Evolutionary conservation across 352 stramenopile genomes (phyloP), one percentile per base, ranked within the genome.

Genomic region (Phytophthora podocarpi): DNA sequence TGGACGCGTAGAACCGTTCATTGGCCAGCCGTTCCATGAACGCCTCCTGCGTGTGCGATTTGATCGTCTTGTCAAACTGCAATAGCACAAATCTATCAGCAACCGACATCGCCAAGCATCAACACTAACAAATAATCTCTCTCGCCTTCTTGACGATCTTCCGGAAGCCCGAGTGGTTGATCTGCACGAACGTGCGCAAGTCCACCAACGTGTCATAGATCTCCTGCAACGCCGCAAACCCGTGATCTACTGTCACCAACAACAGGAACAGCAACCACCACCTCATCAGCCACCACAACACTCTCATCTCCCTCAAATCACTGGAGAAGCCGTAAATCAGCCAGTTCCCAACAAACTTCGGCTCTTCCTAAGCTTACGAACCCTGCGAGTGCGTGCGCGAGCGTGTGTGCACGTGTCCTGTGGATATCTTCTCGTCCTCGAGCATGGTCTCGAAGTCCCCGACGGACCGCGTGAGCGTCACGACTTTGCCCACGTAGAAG

Each of bases 61-160:
- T 91, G 16, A 85, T 83, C 6, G 86, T 91, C 74, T 97, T 97
- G 79, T 97, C 91, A 81, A 94, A 97, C 89, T 97, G 55, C 37
- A 41, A 21, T 23, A 54, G 13, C 10, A 21, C 37, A 21, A 27
- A 37, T 34, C 5, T 5, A 37, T 4, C 10, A 52, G 18, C 9
- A 30, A 34, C 3, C 27, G 40, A 21, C 13, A n/a, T 24, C 11
- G 34, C 18, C 11, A 39, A 24, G 13, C 13, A 16, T 6, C 40
- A 66, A 24, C 41, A 59, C 4, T 5, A 60, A 12, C 1, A 4
- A 10, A 59, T 24, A 26, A 39, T 11, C 20, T 37, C 8, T 18
- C 26, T 18, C 31, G 91, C 85, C 81, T 95, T 98, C 69, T 98
- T 98, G 35, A 98, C 89, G 42, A 97, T 97, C 70, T 98, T 98